phyloP scores from a whole-genome alignment of 2,329 filamentous ascomycete genomes.

The Blumeriella jaapii region DNA sequence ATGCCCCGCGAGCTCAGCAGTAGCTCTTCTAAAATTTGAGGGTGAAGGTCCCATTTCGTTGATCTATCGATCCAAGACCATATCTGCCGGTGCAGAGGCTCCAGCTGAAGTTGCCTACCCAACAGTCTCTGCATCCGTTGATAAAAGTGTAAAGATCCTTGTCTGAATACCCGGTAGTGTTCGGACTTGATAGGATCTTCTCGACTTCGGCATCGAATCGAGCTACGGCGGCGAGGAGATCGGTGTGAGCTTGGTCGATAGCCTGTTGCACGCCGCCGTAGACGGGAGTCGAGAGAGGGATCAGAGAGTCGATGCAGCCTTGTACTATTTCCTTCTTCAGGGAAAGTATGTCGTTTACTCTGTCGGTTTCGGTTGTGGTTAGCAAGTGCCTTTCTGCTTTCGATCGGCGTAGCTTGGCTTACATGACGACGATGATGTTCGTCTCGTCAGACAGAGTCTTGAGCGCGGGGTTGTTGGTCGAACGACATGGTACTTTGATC shows the following conservation, averaged over 20 bases:
- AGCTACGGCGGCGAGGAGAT: constrained; percentile 3
- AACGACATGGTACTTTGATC: constrained; percentile 7
- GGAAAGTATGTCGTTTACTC: constrained; percentile 20
- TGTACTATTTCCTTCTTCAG: constrained; percentile 17
- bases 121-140: constrained; percentile 6
- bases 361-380: not conserved
- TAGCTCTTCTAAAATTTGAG: no score
- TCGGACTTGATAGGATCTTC: constrained; percentile 3
- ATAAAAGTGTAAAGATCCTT: constrained; percentile 8
- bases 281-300: constrained; percentile 4
- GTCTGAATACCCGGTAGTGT: constrained; percentile 5
- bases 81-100: constrained; percentile 8
- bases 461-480: constrained; percentile 12
- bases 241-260: constrained; percentile 6
- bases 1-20: not conserved
- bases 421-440: constrained; percentile 19
- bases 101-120: constrained; percentile 12
- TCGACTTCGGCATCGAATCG: constrained; percentile 6
- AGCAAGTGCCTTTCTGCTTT: not conserved
- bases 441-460: constrained; percentile 16
- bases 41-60: constrained; percentile 5
- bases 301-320: constrained; percentile 7
- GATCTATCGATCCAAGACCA: constrained; percentile 5
- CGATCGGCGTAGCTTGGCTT: not conserved
- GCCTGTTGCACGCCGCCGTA: constrained; percentile 6